Percentiles rank a stretch among this genome's conserved stretches.
phyloP scores from a whole-genome alignment of 208 protist species.

The Leishmania tropica region DNA sequence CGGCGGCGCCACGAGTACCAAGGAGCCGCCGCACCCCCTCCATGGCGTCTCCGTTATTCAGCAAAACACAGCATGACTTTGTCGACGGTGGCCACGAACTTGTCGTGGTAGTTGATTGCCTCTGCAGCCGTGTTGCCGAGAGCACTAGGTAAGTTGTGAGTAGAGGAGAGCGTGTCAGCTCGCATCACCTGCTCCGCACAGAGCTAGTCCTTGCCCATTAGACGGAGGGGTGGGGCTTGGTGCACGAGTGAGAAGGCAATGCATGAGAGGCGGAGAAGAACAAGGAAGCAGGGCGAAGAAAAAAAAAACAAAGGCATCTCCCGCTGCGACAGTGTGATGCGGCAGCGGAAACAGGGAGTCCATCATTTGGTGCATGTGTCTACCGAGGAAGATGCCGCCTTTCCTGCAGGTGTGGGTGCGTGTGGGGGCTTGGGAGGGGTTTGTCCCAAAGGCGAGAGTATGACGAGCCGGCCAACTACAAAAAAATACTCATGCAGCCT shows the following conservation, averaged over 20 bases:
- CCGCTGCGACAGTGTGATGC: not conserved
- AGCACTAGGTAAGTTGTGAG: slow-evolving; percentile 1
- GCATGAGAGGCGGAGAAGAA: not conserved
- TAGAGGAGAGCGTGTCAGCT: not conserved
- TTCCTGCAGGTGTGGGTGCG: not conserved
- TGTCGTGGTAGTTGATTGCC: slow-evolving; percentile 9
- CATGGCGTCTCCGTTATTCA: slow-evolving; percentile 1
- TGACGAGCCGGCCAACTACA: not conserved
- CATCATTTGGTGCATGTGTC: not conserved
- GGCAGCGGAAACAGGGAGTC: not conserved
- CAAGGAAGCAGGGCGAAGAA: not conserved
- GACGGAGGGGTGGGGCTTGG: not conserved
- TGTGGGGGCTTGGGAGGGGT: too few species aligned
- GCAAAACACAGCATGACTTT: slow-evolving; percentile 5
- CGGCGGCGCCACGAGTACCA: not conserved
- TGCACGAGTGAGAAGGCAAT: not conserved
- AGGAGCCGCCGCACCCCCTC: not conserved
- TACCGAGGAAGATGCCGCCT: not conserved
- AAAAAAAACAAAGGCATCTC: not conserved
- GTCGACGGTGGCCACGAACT: slow-evolving; percentile 4
- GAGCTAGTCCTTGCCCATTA: not conserved
- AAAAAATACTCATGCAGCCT: not conserved
- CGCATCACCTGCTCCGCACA: not conserved
- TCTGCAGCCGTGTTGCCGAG: slow-evolving; percentile 8
- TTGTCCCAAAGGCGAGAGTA: not conserved